Evolutionary conservation across 2,329 filamentous ascomycete genomes (phyloP), one percentile per base, ranked within the genome.

Genomic region (Xylaria sp.): DNA sequence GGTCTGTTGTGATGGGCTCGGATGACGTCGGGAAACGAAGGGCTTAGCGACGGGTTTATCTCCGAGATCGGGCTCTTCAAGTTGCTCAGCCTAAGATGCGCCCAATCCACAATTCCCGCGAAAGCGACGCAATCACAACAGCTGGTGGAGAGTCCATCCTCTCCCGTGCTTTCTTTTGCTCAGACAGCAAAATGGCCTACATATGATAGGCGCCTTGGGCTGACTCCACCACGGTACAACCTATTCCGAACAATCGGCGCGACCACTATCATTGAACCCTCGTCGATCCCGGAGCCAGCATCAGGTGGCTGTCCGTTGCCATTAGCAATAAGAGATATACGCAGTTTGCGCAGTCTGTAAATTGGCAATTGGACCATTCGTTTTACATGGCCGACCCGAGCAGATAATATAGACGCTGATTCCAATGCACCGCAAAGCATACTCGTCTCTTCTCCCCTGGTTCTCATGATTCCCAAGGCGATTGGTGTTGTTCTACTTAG

Each of bases 391-490:
- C 41, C 58, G 53, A 51, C 62, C 29, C 31, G 31, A 43, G 49
- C 29, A 57, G 47, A 29, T 17, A 38, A 27, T 52, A 53, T 54
- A 61, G 33, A 57, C 33, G 43, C 23, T n/a, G 40, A 59, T 54
- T 55, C 63, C 54, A 54, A 67, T 66, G 60, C 43, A 52, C 57
- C 47, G 41, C 58, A 47, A 54, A 60, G 35, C 33, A 44, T 44
- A 33, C 33, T 31, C 38, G 40, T 55, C 33, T 38, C 41, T 47
- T 58, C 23, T 19, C 53, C 35, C 29, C 27, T 55, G 21, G 17
- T 60, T 47, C 53, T 52, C 51, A 33, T 51, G 52, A 51, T 47
- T 23, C 17, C 11, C 21, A 25, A 27, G 23, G 17, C 23, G 51
- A 46, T 43, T 31, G 10, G 57, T 27, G 10, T 35, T 59, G 25